phyloP scores from a whole-genome alignment of 1,284 basidiomycete genomes.

The Ustilago trichophora region DNA sequence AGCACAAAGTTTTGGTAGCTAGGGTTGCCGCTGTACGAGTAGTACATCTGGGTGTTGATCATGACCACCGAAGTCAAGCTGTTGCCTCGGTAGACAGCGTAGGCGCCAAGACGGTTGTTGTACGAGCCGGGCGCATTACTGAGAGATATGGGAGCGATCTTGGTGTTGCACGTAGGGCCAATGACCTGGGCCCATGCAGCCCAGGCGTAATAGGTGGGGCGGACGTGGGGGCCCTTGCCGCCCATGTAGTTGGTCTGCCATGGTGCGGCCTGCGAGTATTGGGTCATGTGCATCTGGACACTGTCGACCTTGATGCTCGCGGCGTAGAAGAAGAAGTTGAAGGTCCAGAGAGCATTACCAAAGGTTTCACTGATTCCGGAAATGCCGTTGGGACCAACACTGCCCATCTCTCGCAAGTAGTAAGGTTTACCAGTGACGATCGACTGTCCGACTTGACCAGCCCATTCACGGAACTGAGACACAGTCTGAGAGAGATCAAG shows the following conservation, averaged over 20 bases:
- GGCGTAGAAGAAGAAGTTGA: constrained; percentile 59
- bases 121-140: constrained; percentile 32
- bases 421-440: constrained; percentile 53
- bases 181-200: constrained; percentile 55
- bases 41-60: constrained; percentile 50
- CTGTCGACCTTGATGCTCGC: constrained; percentile 47
- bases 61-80: constrained; percentile 38
- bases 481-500: constrained; percentile 46
- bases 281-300: constrained; percentile 59
- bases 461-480: constrained; percentile 50
- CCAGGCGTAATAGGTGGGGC: constrained; percentile 55
- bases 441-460: constrained; percentile 40
- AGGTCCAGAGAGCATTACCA: constrained; percentile 55
- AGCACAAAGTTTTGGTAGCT: constrained; percentile 34
- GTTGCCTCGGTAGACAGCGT: constrained; percentile 38
- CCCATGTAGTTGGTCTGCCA: constrained; percentile 47
- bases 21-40: constrained; percentile 12
- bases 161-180: constrained; percentile 46
- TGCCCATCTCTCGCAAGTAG: constrained; percentile 58
- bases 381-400: constrained; percentile 52
- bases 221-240: constrained; percentile 37
- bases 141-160: constrained; percentile 30
- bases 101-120: constrained; percentile 41
- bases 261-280: constrained; percentile 43
- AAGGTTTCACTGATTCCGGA: constrained; percentile 55